Evolutionary conservation across 257 asterid genomes (phyloP).

Genomic region (Solanum chilense): DNA sequence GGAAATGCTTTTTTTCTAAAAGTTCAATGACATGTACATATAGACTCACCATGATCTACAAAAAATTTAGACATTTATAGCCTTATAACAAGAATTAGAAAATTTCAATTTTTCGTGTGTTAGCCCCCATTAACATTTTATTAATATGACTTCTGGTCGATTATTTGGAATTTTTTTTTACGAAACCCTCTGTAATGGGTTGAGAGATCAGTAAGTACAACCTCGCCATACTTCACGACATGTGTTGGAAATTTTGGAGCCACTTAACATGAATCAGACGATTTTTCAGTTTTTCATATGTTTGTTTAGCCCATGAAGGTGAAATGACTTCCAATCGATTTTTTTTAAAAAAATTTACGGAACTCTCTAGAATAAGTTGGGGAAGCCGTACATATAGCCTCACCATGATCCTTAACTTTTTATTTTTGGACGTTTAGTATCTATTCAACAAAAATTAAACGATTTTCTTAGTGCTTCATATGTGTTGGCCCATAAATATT

Average conservation of each 20-base stretch:
- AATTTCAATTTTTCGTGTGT: background rate
- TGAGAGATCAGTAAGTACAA: background rate
- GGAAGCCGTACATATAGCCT: too few relatives aligned
- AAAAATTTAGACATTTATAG: background rate
- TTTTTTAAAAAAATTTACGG: rapidly evolving
- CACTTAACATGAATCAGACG: background rate
- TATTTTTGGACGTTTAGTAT: too few relatives aligned
- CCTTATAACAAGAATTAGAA: background rate
- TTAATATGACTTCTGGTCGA: background rate
- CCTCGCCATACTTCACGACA: background rate
- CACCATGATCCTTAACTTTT: background rate
- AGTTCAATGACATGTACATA: background rate
- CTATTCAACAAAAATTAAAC: background rate
- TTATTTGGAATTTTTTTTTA: too few relatives aligned
- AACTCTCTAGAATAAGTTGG: too few relatives aligned
- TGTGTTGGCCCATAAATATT: background rate
- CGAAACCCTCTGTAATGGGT: background rate
- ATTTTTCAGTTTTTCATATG: too few relatives aligned
- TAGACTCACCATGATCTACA: background rate
- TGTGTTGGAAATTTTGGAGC: background rate
- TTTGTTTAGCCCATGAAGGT: too few relatives aligned
- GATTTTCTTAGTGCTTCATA: too few relatives aligned
- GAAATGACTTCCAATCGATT: too few relatives aligned
- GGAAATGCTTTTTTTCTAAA: rapidly evolving
- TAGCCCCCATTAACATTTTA: background rate